phyloP scores from a whole-genome alignment of 768 basidiomycete species.

The Rhodotorula toruloides region DNA sequence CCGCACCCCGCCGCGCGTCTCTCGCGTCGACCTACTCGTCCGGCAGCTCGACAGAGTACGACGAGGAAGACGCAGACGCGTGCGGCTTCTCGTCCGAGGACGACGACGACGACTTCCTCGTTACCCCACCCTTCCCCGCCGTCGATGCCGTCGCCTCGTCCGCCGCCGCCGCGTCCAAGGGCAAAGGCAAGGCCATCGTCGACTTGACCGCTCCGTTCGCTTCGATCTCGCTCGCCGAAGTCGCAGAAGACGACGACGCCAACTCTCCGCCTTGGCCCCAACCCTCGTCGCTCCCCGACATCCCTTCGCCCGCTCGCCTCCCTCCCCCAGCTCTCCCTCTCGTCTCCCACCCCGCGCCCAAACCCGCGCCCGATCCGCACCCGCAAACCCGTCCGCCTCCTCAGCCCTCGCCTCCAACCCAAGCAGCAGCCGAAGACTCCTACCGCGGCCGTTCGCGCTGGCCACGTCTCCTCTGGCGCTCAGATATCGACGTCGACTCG shows the following conservation, averaged over 20 bases:
- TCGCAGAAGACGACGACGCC: neutral
- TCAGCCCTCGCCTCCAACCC: neutral
- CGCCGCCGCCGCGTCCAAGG: neutral
- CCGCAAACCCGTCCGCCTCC: neutral
- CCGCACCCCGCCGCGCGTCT: neutral
- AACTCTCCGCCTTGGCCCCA: neutral
- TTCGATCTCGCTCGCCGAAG: neutral
- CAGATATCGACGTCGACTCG: constrained; percentile 24
- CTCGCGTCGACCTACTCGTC: neutral
- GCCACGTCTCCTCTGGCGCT: constrained; percentile 36
- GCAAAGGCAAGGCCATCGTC: neutral
- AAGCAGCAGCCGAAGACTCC: constrained; percentile 2
- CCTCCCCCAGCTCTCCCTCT: neutral
- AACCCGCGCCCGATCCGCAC: neutral
- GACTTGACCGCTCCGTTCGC: neutral
- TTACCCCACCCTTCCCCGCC: neutral
- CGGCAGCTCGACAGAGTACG: neutral
- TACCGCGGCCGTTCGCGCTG: constrained; percentile 29
- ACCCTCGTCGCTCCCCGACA: neutral
- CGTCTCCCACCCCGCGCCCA: neutral
- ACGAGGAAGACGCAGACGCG: too few relatives aligned
- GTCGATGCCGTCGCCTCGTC: neutral
- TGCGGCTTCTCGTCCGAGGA: neutral
- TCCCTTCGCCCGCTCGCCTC: neutral
- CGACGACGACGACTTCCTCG: constrained; percentile 5